A percentile compares a stretch with the other conserved stretches of the same genome.
Evolutionary conservation across 345 rosid species (phyloP).

Genomic region (Odontarrhena argentea): DNA sequence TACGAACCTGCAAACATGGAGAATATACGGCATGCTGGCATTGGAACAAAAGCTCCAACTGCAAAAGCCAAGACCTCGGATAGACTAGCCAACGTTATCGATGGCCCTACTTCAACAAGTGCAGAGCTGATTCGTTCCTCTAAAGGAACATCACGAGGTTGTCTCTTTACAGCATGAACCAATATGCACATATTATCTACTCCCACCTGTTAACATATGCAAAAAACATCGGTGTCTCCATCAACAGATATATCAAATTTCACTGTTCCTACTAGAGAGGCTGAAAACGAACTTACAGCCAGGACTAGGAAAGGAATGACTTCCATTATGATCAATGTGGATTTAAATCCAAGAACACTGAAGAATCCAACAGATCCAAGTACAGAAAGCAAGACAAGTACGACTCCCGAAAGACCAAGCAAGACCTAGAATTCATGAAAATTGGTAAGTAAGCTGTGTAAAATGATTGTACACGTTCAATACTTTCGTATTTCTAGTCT

Average conservation of each 20-base stretch:
- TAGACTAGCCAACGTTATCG: constrained; percentile 93
- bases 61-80: constrained; percentile 97
- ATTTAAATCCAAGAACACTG: constrained; percentile 86
- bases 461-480: constrained; percentile 26
- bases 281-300: constrained; percentile 71
- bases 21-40: constrained; percentile 98
- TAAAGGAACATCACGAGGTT: constrained; percentile 61
- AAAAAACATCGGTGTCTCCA: constrained; percentile 21
- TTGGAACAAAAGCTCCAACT: constrained; percentile 89
- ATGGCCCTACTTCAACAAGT: constrained; percentile 96
- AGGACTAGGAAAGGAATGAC: constrained; percentile 97
- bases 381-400: constrained; percentile 94
- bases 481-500: constrained; percentile 9
- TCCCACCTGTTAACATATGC: constrained; percentile 65
- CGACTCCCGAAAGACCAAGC: constrained; percentile 93
- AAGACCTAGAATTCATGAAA: constrained; percentile 56
- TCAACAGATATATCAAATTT: constrained; percentile 21
- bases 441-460: constrained; percentile 23
- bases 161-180: constrained; percentile 96
- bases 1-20: constrained; percentile 92
- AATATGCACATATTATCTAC: constrained; percentile 99
- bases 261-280: constrained; percentile 17
- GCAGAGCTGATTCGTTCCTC: constrained; percentile 92
- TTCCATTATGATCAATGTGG: constrained; percentile 97
- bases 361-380: constrained; percentile 94